These are phyloP conservation scores for Adansonia grandidieri DNA, from an alignment of 441 rosid genomes.

Conservation along the genomic window DNA sequence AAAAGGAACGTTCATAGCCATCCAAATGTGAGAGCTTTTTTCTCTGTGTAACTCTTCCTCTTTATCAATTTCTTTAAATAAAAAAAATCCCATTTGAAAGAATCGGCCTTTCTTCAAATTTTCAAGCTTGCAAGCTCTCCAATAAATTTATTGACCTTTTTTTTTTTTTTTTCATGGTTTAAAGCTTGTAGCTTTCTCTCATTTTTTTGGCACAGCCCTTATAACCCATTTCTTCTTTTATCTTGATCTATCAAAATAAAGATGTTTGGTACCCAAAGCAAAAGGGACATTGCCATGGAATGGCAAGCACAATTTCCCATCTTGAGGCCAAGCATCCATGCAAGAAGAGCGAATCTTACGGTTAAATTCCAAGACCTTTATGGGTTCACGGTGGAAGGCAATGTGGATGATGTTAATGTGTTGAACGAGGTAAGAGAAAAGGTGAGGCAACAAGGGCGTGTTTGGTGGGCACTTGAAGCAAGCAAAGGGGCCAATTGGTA, in stretches of 20 bases:
- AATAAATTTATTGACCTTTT: slow-evolving; percentile 37
- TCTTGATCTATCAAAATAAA: slow-evolving; percentile 35
- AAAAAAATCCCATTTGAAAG: slow-evolving; percentile 31
- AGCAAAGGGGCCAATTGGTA: slow-evolving; percentile 99
- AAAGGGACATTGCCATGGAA: slow-evolving; percentile 65
- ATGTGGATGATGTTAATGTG: slow-evolving; percentile 94
- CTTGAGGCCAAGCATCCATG: slow-evolving; percentile 57
- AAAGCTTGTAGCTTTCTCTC: slow-evolving; percentile 41
- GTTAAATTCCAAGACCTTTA: slow-evolving; percentile 96
- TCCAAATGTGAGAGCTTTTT: slow-evolving; percentile 19
- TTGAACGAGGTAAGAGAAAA: slow-evolving; percentile 96
- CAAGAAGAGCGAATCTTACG: slow-evolving; percentile 72
- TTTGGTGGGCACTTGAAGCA: slow-evolving; percentile 98
- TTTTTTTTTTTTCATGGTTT: slow-evolving; percentile 40
- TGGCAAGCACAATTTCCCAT: slow-evolving; percentile 72
- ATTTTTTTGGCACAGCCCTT: slow-evolving; percentile 48
- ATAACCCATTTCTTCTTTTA: slow-evolving; percentile 4
- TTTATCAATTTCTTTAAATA: slow-evolving; percentile 19
- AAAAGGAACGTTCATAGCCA: slow-evolving; percentile 21
- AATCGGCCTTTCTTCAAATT: slow-evolving; percentile 3
- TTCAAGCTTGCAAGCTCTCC: slow-evolving; percentile 28
- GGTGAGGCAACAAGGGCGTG: slow-evolving; percentile 90
- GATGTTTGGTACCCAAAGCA: slow-evolving; percentile 73
- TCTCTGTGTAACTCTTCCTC: slow-evolving; percentile 1
- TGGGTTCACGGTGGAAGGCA: slow-evolving; percentile 93